These are phyloP conservation scores for Scopulariopsis brevicaulis DNA, from an alignment of 2,329 filamentous ascomycete species.

Conservation along the genomic window DNA sequence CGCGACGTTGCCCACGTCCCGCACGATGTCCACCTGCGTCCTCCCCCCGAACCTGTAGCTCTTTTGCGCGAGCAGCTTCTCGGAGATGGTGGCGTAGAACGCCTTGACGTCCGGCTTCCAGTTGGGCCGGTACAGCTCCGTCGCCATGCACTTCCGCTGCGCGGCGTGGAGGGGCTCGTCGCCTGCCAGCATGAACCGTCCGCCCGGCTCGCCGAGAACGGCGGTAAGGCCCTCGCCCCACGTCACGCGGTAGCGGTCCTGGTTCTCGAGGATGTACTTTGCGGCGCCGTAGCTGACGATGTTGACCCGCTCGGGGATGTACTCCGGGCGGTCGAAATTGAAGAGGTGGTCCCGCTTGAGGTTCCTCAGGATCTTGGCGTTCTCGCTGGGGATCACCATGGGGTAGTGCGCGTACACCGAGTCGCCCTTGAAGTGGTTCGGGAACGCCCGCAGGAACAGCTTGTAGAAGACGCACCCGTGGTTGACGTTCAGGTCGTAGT, in stretches of 20 bases:
- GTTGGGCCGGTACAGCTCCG: constrained; percentile 47
- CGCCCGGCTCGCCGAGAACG: constrained; percentile 44
- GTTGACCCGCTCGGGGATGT: constrained; percentile 36
- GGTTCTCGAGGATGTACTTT: constrained; percentile 48
- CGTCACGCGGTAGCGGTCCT: constrained; percentile 49
- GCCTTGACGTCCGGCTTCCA: constrained; percentile 52
- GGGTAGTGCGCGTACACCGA: constrained; percentile 76
- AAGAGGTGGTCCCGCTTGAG: constrained; percentile 59
- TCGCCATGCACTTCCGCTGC: constrained; percentile 40
- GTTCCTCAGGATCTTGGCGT: constrained; percentile 55
- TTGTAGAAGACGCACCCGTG: constrained; percentile 82
- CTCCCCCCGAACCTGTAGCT: constrained; percentile 43
- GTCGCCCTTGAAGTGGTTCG: constrained; percentile 65
- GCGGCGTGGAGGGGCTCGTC: constrained; percentile 34
- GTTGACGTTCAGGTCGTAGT: constrained; percentile 63
- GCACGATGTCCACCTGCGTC: constrained; percentile 59
- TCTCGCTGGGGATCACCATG: constrained; percentile 60
- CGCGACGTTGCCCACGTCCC: constrained; percentile 57
- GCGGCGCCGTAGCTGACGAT: constrained; percentile 51
- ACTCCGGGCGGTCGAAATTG: constrained; percentile 51
- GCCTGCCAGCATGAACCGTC: constrained; percentile 44
- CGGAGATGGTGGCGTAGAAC: constrained; percentile 55
- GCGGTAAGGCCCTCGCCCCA: constrained; percentile 54
- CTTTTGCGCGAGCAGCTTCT: constrained; percentile 51
- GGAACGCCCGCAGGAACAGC: constrained; percentile 65